These are phyloP conservation scores for Boletus rubropictus DNA, from an alignment of 768 basidiomycete genomes.

Conservation along the genomic window DNA sequence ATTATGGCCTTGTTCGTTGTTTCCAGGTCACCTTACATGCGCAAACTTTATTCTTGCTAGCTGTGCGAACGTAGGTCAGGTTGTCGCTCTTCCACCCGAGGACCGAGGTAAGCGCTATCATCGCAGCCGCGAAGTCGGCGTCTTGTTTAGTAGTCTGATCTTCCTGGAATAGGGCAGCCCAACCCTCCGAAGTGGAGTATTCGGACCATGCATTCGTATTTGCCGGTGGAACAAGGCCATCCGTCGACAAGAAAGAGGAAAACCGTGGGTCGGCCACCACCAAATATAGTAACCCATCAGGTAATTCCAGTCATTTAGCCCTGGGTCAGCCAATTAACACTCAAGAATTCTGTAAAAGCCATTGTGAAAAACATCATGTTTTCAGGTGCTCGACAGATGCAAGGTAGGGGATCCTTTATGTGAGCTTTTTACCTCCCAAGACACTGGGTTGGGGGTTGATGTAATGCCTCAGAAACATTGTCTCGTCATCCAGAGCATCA, in stretches of 20 bases:
- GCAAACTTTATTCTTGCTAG: conserved; percentile 14
- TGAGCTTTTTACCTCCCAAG: conserved; percentile 16
- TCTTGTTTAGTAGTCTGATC: conserved; percentile 9
- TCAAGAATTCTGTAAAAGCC: no score
- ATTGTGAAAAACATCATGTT: no score
- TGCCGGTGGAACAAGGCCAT: not conserved
- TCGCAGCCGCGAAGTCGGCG: conserved; percentile 26
- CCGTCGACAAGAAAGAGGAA: no score
- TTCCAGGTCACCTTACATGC: conserved; percentile 4
- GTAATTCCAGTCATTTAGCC: no score
- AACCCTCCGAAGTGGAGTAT: not conserved
- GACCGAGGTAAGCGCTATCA: conserved; percentile 11
- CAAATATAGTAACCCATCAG: no score
- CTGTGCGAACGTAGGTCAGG: conserved; percentile 7
- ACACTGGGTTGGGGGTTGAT: not conserved
- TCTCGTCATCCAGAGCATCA: conserved; percentile 33
- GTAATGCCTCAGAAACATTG: conserved; percentile 2
- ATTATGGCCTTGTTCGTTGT: no score
- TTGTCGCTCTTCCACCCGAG: not conserved
- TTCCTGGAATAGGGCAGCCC: conserved; percentile 20
- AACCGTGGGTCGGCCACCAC: no score
- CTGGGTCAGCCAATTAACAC: no score
- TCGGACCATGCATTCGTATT: conserved; percentile 15
- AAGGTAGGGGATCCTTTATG: not conserved
- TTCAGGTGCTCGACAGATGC: no score